Percentiles rank a stretch among this genome's conserved stretches.
phyloP scores from a whole-genome alignment of 768 basidiomycete genomes.

The Cystofilobasidium bisporidii region DNA sequence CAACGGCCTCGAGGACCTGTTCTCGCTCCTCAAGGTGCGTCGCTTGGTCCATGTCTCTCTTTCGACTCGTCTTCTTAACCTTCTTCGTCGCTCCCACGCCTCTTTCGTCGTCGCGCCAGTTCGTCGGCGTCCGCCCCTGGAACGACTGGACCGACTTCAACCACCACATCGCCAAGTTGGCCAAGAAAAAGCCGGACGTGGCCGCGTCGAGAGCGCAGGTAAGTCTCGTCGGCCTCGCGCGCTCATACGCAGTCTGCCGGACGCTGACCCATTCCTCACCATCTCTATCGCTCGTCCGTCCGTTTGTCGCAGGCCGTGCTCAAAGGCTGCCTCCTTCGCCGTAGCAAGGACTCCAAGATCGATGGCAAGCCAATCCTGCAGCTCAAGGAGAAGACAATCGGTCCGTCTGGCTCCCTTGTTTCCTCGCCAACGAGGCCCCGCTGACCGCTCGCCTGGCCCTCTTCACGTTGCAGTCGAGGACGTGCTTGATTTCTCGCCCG shows the following conservation, averaged over 20 bases:
- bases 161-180: constrained; percentile 37
- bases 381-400: constrained; percentile 47
- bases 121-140: constrained; percentile 39
- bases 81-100: no score
- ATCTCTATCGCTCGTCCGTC: no score
- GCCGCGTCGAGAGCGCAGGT: constrained; percentile 15
- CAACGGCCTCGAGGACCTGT: constrained; percentile 54
- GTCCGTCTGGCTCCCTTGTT: neutral
- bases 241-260: no score
- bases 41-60: neutral
- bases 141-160: constrained; percentile 58
- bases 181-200: constrained; percentile 35
- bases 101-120: constrained; percentile 46
- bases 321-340: constrained; percentile 49
- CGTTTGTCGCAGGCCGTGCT: constrained; percentile 45
- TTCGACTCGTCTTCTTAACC: constrained; percentile 3
- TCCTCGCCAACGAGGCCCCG: neutral
- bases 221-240: no score
- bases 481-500: constrained; percentile 49
- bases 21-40: constrained; percentile 25
- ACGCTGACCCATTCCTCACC: no score
- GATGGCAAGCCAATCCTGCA: constrained; percentile 62
- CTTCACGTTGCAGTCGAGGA: neutral
- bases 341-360: constrained; percentile 58
- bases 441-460: neutral